phyloP scores from a whole-genome alignment of 257 asterid species.

The Salvia splendens region DNA sequence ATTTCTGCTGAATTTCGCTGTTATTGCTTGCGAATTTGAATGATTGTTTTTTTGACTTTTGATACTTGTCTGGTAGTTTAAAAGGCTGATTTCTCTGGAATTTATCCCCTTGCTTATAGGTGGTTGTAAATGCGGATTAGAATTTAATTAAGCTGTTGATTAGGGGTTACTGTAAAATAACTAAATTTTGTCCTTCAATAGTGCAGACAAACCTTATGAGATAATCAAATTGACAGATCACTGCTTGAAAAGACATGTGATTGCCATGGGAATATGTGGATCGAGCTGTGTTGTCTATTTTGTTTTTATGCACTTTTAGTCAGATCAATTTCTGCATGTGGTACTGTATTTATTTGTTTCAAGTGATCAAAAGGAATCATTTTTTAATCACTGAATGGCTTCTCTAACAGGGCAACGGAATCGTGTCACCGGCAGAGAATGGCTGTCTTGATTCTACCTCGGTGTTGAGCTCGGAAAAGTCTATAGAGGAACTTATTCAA shows the following conservation, averaged over 20 bases:
- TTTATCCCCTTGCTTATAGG: background rate
- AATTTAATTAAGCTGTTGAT: conserved; percentile 2
- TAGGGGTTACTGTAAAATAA: background rate
- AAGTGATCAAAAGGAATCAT: background rate
- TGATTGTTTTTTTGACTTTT: background rate
- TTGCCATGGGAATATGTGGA: conserved; percentile 1
- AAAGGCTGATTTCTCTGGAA: background rate
- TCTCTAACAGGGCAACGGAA: conserved; percentile 48
- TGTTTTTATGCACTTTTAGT: background rate
- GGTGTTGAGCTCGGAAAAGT: conserved; percentile 53
- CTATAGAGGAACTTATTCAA: conserved; percentile 62
- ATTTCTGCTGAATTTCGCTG: conserved; percentile 9
- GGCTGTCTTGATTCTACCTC: conserved; percentile 47
- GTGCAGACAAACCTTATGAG: conserved; percentile 6
- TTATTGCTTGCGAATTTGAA: background rate
- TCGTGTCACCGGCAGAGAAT: conserved; percentile 51
- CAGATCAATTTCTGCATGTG: background rate
- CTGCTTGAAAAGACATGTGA: background rate
- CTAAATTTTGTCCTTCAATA: background rate
- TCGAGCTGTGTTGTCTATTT: background rate
- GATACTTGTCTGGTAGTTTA: conserved; percentile 10
- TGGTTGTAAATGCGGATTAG: background rate
- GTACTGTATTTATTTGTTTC: conserved; percentile 6
- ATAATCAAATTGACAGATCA: background rate
- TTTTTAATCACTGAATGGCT: conserved; percentile 16